phyloP scores from a whole-genome alignment of 2,329 filamentous ascomycete species.

The Colletotrichum magnum region DNA sequence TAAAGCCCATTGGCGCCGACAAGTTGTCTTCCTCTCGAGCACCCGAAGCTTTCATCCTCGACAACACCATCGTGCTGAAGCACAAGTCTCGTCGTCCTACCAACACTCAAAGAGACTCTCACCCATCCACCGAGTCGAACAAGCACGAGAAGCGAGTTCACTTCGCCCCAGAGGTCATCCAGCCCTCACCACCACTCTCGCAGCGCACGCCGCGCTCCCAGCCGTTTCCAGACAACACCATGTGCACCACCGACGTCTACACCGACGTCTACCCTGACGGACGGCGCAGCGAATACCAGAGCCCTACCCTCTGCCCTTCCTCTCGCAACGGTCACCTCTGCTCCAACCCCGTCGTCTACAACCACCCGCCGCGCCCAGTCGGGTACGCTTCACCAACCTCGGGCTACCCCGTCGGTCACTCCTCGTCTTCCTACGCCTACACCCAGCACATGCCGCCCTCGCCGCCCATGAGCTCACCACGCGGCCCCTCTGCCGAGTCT shows the following conservation, averaged over 20 bases:
- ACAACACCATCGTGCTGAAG: constrained; percentile 35
- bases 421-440: constrained; percentile 48
- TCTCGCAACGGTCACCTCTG: constrained; percentile 59
- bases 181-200: constrained; percentile 19
- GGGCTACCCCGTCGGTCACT: constrained; percentile 45
- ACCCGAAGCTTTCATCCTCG: constrained; percentile 29
- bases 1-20: constrained; percentile 5
- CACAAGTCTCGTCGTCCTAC: constrained; percentile 27
- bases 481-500: constrained; percentile 51
- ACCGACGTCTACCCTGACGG: constrained; percentile 64
- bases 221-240: constrained; percentile 51
- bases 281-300: constrained; percentile 51
- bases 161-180: constrained; percentile 31
- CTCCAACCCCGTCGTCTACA: constrained; percentile 55
- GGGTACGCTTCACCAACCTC: constrained; percentile 43
- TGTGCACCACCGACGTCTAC: constrained; percentile 66
- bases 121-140: background rate
- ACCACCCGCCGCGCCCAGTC: constrained; percentile 57
- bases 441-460: constrained; percentile 55
- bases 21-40: constrained; percentile 29
- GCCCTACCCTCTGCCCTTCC: constrained; percentile 53
- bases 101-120: background rate
- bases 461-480: constrained; percentile 51
- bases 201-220: constrained; percentile 33
- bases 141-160: constrained; percentile 22